phyloP scores from a whole-genome alignment of 202 grass and related monocot genomes.

The Musa balbisiana region DNA sequence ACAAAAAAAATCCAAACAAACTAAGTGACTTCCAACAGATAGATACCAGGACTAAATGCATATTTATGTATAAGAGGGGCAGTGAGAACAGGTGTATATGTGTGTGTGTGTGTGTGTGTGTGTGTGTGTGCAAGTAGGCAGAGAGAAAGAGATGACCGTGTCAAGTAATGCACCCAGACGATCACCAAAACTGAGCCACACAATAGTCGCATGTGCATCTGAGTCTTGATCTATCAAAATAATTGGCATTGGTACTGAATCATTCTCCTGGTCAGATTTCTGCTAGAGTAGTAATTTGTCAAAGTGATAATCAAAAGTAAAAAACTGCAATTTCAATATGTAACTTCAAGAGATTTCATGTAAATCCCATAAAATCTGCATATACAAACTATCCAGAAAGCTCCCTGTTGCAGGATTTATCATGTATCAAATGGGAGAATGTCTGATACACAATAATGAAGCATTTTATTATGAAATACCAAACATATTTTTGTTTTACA shows the following conservation, averaged over 20 bases:
- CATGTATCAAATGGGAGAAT: neutral
- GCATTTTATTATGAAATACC: neutral
- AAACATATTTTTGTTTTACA: neutral
- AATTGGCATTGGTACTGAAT: slow-evolving; percentile 66
- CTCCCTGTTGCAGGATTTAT: no score
- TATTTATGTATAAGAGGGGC: no score
- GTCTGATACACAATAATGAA: neutral
- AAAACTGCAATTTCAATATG: neutral
- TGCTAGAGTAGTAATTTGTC: neutral
- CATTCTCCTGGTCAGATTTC: slow-evolving; percentile 31
- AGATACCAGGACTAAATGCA: no score
- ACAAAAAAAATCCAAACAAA: neutral
- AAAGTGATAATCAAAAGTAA: neutral
- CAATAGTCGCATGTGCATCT: slow-evolving; percentile 81
- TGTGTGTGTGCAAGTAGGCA: neutral
- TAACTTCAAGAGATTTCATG: neutral
- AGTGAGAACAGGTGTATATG: no score
- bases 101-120: no score
- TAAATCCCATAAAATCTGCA: neutral
- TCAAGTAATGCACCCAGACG: slow-evolving; percentile 91
- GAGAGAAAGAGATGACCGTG: slow-evolving; percentile 33
- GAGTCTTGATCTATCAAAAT: slow-evolving; percentile 94
- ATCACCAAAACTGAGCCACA: slow-evolving; percentile 86
- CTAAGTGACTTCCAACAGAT: no score
- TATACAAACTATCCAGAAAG: no score